Evolutionary conservation across 345 rosid genomes (phyloP).

Genomic region (Adansonia digitata): DNA sequence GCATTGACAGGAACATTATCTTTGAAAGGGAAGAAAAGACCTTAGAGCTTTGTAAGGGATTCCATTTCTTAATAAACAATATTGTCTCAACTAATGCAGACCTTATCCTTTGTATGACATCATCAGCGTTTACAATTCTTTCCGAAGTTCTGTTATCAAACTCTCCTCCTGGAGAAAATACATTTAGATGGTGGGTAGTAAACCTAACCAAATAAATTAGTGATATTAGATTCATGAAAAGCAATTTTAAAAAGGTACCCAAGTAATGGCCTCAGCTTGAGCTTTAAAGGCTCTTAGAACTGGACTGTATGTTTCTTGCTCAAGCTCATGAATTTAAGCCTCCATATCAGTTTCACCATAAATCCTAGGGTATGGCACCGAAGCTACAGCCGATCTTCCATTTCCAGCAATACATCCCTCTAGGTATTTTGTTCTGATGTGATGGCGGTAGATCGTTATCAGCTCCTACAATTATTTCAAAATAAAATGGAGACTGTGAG

Average conservation of each 20-base stretch:
- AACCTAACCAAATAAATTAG: constrained; percentile 25
- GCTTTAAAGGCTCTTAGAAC: constrained; percentile 90
- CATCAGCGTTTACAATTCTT: constrained; percentile 79
- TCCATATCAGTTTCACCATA: constrained; percentile 80
- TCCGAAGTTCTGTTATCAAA: constrained; percentile 78
- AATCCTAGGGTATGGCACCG: constrained; percentile 61
- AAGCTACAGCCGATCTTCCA: constrained; percentile 50
- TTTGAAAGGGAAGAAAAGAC: constrained; percentile 7
- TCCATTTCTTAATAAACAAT: background rate
- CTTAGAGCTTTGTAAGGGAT: constrained; percentile 5
- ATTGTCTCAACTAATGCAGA: constrained; percentile 17
- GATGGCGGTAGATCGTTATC: constrained; percentile 86
- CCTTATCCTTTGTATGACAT: constrained; percentile 69
- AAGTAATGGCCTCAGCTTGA: constrained; percentile 90
- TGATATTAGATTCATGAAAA: constrained; percentile 18
- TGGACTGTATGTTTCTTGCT: constrained; percentile 78
- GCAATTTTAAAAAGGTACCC: constrained; percentile 47
- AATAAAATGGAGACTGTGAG: background rate
- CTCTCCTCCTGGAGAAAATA: constrained; percentile 73
- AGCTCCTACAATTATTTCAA: constrained; percentile 50
- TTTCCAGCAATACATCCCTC: constrained; percentile 58
- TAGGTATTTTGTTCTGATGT: constrained; percentile 53
- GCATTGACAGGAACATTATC: constrained; percentile 15
- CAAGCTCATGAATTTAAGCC: constrained; percentile 79
- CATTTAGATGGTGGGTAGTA: constrained; percentile 28